These are phyloP conservation scores for Avena insularis DNA, from an alignment of 176 grass and related monocot genomes.

Conservation along the genomic window DNA sequence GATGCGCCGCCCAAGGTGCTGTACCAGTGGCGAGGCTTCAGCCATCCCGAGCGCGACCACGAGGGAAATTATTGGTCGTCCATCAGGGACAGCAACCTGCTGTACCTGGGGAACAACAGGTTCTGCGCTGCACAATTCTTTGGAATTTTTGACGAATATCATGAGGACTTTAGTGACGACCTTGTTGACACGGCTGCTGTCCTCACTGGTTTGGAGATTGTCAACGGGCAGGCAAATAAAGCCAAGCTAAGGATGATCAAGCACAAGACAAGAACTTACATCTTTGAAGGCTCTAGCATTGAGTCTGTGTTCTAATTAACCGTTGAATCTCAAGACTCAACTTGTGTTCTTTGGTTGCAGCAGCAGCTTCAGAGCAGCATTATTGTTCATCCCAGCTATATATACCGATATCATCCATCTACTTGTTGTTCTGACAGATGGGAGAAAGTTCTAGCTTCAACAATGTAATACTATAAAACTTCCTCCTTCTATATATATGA, in stretches of 20 bases:
- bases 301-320: not conserved
- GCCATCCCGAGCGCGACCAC: not conserved
- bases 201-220: constrained; percentile 5
- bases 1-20: not conserved
- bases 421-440: too few relatives aligned
- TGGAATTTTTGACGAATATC: not conserved
- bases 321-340: too few relatives aligned
- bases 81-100: not conserved
- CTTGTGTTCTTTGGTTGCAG: too few relatives aligned
- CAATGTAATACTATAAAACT: too few relatives aligned
- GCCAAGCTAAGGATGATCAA: not conserved
- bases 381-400: too few relatives aligned
- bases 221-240: not conserved
- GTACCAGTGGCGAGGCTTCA: not conserved
- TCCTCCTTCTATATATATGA: too few relatives aligned
- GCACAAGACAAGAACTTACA: not conserved
- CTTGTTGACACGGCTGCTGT: not conserved
- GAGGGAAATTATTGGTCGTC: not conserved
- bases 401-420: too few relatives aligned
- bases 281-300: not conserved
- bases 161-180: not conserved
- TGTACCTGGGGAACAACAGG: not conserved
- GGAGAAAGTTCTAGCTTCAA: too few relatives aligned
- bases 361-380: too few relatives aligned
- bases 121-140: not conserved